These are phyloP conservation scores for Kickxella alabastrina DNA, from an alignment of 192 early-diverging fungal species.

Conservation along the genomic window DNA sequence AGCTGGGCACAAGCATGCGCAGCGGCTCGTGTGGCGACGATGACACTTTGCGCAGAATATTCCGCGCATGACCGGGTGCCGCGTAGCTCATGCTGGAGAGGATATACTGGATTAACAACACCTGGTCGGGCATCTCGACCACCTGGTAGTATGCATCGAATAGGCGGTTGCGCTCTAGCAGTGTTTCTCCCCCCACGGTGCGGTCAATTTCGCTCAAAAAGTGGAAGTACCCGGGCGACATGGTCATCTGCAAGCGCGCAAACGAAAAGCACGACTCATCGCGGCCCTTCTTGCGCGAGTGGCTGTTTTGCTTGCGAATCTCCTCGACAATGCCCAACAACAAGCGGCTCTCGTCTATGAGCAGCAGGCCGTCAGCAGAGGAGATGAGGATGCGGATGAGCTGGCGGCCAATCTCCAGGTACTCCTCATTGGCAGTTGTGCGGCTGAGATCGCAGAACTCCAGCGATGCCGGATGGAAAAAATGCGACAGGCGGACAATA, in stretches of 20 bases:
- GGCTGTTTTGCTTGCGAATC: constrained; percentile 36
- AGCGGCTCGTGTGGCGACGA: constrained; percentile 43
- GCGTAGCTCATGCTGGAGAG: constrained; percentile 45
- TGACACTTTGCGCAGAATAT: constrained; percentile 45
- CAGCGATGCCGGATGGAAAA: constrained; percentile 44
- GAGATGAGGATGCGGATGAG: constrained; percentile 48
- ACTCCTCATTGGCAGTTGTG: constrained; percentile 44
- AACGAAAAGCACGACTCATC: constrained; percentile 53
- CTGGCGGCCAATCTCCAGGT: constrained; percentile 48
- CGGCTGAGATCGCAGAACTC: constrained; percentile 51
- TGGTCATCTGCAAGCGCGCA: constrained; percentile 50
- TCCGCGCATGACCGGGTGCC: constrained; percentile 36
- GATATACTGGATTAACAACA: constrained; percentile 48
- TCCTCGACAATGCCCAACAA: constrained; percentile 46
- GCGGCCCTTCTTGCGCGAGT: constrained; percentile 26
- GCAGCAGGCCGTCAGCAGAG: constrained; percentile 42
- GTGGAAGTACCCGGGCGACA: constrained; percentile 52
- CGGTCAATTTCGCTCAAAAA: constrained; percentile 44
- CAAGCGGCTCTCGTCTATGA: constrained; percentile 48
- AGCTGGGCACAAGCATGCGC: constrained; percentile 39
- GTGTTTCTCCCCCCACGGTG: constrained; percentile 36
- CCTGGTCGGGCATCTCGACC: constrained; percentile 48
- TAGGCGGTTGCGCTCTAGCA: constrained; percentile 43
- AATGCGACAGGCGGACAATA: constrained; percentile 30
- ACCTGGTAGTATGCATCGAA: constrained; percentile 51